phyloP scores from a whole-genome alignment of 2,329 filamentous ascomycete genomes.

The Fusarium tuaranense region DNA sequence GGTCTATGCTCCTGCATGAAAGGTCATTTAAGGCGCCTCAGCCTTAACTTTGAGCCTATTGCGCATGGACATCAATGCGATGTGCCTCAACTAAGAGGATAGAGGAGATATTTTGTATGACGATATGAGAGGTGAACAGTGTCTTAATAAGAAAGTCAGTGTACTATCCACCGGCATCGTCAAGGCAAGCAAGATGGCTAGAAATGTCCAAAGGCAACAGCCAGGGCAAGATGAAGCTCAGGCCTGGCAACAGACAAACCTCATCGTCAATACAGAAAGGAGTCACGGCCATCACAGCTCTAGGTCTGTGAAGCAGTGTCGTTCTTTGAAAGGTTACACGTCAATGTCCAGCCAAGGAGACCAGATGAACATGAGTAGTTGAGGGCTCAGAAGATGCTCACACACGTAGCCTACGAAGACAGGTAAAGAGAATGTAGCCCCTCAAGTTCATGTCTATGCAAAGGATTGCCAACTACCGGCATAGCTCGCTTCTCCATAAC shows the following conservation, averaged over 20 bases:
- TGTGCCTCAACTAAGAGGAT: no score
- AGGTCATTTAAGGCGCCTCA: not conserved
- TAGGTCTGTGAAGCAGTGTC: not conserved
- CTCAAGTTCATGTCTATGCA: conserved; percentile 68
- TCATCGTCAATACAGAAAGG: not conserved
- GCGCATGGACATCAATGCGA: conserved; percentile 49
- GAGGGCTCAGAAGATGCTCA: not conserved
- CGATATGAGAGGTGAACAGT: conserved; percentile 53
- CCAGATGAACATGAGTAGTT: not conserved
- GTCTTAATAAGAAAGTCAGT: conserved; percentile 53
- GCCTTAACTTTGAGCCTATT: conserved; percentile 47
- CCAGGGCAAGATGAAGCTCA: not conserved
- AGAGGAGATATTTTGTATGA: conserved; percentile 57
- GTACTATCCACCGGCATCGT: conserved; percentile 55
- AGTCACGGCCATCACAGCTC: not conserved
- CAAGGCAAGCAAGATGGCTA: conserved; percentile 3
- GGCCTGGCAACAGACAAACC: not conserved
- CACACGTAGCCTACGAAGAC: conserved; percentile 64
- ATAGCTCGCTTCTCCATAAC: conserved; percentile 70
- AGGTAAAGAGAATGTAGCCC: conserved; percentile 64
- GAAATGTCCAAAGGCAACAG: not conserved
- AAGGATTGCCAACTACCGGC: conserved; percentile 65
- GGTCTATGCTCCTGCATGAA: not conserved
- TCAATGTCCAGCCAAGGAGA: not conserved
- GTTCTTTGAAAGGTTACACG: not conserved